Evolutionary conservation across 306 rosid genomes (phyloP), one percentile per base, ranked within the genome.

Genomic region (Malus orientalis): DNA sequence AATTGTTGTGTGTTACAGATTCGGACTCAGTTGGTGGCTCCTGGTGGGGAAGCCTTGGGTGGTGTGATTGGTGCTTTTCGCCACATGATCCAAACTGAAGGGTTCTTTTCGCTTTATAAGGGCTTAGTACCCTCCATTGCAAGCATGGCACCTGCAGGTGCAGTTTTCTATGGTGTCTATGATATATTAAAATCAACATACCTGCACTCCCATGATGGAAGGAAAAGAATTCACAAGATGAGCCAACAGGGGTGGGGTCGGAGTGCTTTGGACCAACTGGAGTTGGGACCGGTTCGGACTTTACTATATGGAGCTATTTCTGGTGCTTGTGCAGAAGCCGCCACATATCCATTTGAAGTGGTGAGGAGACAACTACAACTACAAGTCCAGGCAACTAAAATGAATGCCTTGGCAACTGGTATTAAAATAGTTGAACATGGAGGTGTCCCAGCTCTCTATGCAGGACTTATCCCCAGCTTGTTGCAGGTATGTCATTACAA

Each of bases 281-380:
- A 96, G 89, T 82, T 92, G 84, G 98, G 99, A 74, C 97, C 99
- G 0, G 38, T 83, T 54, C 86, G 93, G 83, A 95, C 99, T 11
- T 84, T 95, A 74, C 78, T 95, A 58, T 77, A 95, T 78, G 97
- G 99, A 79, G 99, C 97, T 78, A 81, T 95, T 79, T 80, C 98
- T 29, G 97, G 99, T 79, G 99, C 99, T 72, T 95, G 97, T 78
- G 97, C 97, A 72, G 99, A 95, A 87, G 96, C 92, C 69, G 91
- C 89, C 40, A 95, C 99, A 4, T 95, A 95, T 80, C 97, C 99
- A 2, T 95, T 92, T 85, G 97, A 95, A 84, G 97, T 95, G 81
- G 87, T 95, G 73, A 90, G 97, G 83, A 90, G 96, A 76, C 85
- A 81, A 75, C 99, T 95, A 80, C 99, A 95, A 84, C 73, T 95